These are phyloP conservation scores for Penicillium ochrochloron DNA, from an alignment of 495 filamentous ascomycete species.

Conservation along the genomic window DNA sequence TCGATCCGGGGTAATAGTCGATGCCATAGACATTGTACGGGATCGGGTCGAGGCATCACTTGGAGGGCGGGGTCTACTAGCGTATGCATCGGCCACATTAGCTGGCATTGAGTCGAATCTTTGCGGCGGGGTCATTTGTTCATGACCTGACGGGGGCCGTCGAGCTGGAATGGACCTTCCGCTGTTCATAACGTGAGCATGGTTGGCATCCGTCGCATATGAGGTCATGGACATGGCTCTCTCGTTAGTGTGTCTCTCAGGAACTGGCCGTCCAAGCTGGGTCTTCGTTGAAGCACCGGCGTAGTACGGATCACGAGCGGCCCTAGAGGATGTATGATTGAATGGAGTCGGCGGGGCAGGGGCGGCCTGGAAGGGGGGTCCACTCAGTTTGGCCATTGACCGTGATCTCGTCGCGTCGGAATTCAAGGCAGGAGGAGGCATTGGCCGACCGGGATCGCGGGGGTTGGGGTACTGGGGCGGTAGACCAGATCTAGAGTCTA, in stretches of 20 bases:
- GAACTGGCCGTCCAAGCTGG: constrained; percentile 87
- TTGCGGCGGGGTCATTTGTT: constrained; percentile 22
- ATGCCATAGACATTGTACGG: constrained; percentile 88
- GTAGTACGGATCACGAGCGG: constrained; percentile 76
- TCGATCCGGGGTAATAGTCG: constrained; percentile 64
- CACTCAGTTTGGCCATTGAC: constrained; percentile 78
- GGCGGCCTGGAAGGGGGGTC: constrained; percentile 60
- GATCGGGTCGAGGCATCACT: constrained; percentile 52
- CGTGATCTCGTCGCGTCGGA: constrained; percentile 74
- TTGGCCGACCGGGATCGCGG: constrained; percentile 52
- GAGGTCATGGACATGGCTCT: constrained; percentile 94
- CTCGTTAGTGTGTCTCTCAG: constrained; percentile 83
- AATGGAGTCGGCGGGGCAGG: constrained; percentile 62
- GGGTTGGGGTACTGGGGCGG: constrained; percentile 59
- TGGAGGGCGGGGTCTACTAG: constrained; percentile 37
- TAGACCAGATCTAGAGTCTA: constrained; percentile 70
- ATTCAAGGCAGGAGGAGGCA: constrained; percentile 73
- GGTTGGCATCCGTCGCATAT: constrained; percentile 77
- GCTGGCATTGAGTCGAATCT: constrained; percentile 35
- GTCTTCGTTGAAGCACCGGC: constrained; percentile 65
- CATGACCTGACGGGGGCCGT: constrained; percentile 59
- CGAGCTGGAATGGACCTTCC: constrained; percentile 82
- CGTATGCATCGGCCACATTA: constrained; percentile 31
- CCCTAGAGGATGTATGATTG: constrained; percentile 68
- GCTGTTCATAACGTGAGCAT: constrained; percentile 80